Percentiles rank a stretch among this genome's conserved stretches.
These are phyloP conservation scores for Hydnomerulius pinastri DNA, from an alignment of 768 basidiomycete species.

Conservation along the genomic window DNA sequence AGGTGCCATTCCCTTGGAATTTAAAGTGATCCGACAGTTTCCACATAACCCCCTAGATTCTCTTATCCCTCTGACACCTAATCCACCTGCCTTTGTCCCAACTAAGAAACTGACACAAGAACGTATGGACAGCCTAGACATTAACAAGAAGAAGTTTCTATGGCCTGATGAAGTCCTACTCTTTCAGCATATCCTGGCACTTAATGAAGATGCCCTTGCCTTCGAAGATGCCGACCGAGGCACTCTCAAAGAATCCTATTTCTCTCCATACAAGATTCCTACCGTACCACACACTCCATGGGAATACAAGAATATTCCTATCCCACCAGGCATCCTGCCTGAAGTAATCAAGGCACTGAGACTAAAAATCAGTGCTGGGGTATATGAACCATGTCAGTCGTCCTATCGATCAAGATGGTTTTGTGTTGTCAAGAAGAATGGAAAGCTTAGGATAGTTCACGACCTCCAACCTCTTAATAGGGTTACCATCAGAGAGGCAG, in stretches of 20 bases:
- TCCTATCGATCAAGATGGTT: conserved; percentile 45
- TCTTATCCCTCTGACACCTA: conserved; percentile 13
- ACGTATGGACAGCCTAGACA: not conserved
- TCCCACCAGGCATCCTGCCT: conserved; percentile 28
- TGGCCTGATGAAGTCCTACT: conserved; percentile 8
- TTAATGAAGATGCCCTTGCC: conserved; percentile 37
- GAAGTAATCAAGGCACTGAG: conserved; percentile 32
- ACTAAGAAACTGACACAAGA: not conserved
- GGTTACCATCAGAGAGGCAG: conserved; percentile 7
- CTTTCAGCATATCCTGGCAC: conserved; percentile 24
- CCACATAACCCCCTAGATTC: conserved; percentile 36
- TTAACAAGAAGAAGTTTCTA: not conserved
- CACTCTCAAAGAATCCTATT: conserved; percentile 33
- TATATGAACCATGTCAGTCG: conserved; percentile 41
- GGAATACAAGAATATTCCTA: conserved; percentile 30
- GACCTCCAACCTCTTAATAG: conserved; percentile 26
- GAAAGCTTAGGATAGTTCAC: conserved; percentile 23
- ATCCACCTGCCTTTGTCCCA: not conserved
- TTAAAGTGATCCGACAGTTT: conserved; percentile 28
- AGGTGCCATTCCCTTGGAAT: conserved; percentile 30
- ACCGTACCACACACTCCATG: conserved; percentile 38
- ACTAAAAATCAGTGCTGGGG: conserved; percentile 38
- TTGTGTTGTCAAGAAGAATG: conserved; percentile 33
- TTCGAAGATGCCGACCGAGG: conserved; percentile 42
- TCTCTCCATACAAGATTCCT: conserved; percentile 34